phyloP scores from a whole-genome alignment of 1,284 basidiomycete species.

The Boletellus deceptivus region DNA sequence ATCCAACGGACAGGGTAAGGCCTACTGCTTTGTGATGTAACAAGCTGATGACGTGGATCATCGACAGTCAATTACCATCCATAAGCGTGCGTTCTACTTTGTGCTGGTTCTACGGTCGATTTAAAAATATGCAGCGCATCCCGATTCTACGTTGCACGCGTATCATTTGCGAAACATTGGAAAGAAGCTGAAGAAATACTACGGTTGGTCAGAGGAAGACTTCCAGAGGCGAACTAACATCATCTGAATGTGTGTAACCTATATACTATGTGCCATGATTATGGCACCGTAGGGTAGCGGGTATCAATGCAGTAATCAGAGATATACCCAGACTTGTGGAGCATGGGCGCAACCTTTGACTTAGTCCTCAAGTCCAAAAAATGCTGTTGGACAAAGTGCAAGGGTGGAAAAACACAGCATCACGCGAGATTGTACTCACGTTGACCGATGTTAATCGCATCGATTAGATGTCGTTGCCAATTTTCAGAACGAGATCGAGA shows the following conservation, averaged over 20 bases:
- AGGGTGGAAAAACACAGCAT: neutral
- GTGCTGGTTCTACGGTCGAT: conserved; percentile 3
- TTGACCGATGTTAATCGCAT: conserved; percentile 19
- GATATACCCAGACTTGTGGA: neutral
- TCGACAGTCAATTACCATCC: conserved; percentile 65
- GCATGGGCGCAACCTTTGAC: no score
- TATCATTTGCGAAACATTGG: conserved; percentile 52
- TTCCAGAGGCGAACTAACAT: conserved; percentile 35
- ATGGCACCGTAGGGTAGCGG: neutral
- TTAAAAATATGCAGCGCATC: conserved; percentile 53
- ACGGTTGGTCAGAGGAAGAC: conserved; percentile 70
- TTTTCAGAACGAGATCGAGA: conserved; percentile 20
- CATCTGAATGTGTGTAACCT: conserved; percentile 2
- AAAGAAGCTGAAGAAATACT: conserved; percentile 57
- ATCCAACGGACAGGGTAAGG: conserved; percentile 53
- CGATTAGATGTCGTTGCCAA: conserved; percentile 27
- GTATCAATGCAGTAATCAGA: neutral
- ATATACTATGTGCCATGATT: neutral
- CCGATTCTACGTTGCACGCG: conserved; percentile 60
- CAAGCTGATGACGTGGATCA: conserved; percentile 5
- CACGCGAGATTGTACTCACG: conserved; percentile 12
- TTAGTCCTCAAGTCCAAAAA: neutral
- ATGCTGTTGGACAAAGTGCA: conserved; percentile 3
- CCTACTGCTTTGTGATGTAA: conserved; percentile 1
- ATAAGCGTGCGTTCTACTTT: conserved; percentile 58